Conservation (phyloP, 1,284 basidiomycete genomes). For the Apiotrichum porosum region DNA sequence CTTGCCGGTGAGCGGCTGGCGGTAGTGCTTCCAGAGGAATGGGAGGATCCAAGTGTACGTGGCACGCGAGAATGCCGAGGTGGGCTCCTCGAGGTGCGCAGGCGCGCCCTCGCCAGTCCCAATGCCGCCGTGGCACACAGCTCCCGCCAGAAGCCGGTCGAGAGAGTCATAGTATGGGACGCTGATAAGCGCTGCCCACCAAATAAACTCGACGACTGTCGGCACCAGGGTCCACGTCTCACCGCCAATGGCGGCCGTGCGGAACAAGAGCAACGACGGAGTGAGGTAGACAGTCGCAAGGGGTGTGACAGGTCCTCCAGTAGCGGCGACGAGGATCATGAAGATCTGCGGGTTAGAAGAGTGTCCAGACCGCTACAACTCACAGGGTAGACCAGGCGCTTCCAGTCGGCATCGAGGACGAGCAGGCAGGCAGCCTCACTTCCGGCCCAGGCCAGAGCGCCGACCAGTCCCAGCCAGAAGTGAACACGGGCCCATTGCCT, state of each 20-base stretch:
- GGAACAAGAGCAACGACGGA: slow-evolving; percentile 39
- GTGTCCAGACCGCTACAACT: slow-evolving; percentile 1
- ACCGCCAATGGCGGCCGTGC: slow-evolving; percentile 27
- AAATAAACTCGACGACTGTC: slow-evolving; percentile 31
- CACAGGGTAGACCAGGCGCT: slow-evolving; percentile 31
- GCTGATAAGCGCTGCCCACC: slow-evolving; percentile 40
- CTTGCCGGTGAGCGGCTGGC: slow-evolving; percentile 45
- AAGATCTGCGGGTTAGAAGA: neutral
- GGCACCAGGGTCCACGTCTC: slow-evolving; percentile 27
- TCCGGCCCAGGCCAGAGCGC: slow-evolving; percentile 25
- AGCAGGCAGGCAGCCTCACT: slow-evolving; percentile 17
- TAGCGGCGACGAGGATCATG: slow-evolving; percentile 13
- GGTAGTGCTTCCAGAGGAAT: slow-evolving; percentile 50
- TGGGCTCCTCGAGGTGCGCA: slow-evolving; percentile 38
- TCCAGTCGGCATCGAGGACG: slow-evolving; percentile 14
- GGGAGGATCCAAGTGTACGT: slow-evolving; percentile 49
- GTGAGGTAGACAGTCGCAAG: slow-evolving; percentile 40
- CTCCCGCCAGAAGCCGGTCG: slow-evolving; percentile 36
- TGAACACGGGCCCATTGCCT: slow-evolving; percentile 21
- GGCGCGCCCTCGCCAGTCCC: slow-evolving; percentile 25
- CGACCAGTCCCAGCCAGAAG: slow-evolving; percentile 22
- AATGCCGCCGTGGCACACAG: slow-evolving; percentile 30
- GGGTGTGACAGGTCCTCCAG: slow-evolving; percentile 31
- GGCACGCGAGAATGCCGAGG: slow-evolving; percentile 42
- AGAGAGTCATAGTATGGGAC: slow-evolving; percentile 44